phyloP scores from a whole-genome alignment of 108 stramenopile genomes.

The Skeletonema menzelii region DNA sequence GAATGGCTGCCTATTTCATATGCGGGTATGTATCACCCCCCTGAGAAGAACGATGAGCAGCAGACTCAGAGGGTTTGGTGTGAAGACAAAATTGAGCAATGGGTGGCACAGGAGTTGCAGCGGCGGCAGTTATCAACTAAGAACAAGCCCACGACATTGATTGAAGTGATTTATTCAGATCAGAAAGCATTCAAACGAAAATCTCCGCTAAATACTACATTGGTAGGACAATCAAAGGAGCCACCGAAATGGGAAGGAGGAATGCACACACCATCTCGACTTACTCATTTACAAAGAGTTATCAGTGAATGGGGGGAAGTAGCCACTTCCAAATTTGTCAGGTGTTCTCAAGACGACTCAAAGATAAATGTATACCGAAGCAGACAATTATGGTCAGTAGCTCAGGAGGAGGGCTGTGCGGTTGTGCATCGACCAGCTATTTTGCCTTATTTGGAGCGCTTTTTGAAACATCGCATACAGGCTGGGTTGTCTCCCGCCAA shows the following conservation, averaged over 20 bases:
- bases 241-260: not conserved
- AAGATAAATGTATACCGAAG: not conserved
- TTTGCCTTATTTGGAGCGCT: not conserved
- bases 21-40: not conserved
- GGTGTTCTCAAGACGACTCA: not conserved
- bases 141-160: not conserved
- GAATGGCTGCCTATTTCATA: not conserved
- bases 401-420: constrained; percentile 2
- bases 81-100: not conserved
- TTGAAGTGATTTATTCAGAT: not conserved
- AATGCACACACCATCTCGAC: not conserved
- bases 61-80: not conserved
- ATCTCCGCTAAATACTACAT: not conserved
- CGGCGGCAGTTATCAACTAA: not conserved
- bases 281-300: not conserved
- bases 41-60: not conserved
- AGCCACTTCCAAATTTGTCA: not conserved
- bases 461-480: not conserved
- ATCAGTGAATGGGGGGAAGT: not conserved
- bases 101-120: not conserved
- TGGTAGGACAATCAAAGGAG: not conserved
- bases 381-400: not conserved
- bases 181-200: not conserved
- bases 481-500: not conserved
- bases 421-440: not conserved